Base-by-base conservation (phyloP, 805 yeast genomes). In the Blastobotrys robertii region DNA sequence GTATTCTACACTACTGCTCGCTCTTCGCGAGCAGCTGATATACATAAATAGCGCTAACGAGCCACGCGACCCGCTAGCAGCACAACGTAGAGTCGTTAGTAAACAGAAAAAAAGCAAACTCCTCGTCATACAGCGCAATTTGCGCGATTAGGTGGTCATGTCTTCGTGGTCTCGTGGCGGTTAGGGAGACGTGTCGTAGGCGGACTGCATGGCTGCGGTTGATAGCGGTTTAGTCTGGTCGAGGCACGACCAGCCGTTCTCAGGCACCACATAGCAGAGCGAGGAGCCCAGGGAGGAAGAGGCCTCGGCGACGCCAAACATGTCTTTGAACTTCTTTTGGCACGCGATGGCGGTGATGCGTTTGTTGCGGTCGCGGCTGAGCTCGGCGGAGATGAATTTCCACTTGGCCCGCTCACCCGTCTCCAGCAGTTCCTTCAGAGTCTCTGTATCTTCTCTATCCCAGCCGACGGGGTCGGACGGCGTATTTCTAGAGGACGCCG, bases 361-460 rank as follows among this genome's bases (percentile, higher is more conserved):
- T 52, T 64, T 74, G 42, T 55, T 56, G 33, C 55, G 56, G 8
- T 48, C 48, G 12, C 46, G 37, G 11, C 61, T 50, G 19, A 64
- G 39, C 35, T 48, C 52, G 15, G 59, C 69, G 40, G 81, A 72
- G 50, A 77, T 68, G 52, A 67, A 76, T 53, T 72, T 72, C 82
- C 82, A 76, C 52, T 76, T 76, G 50, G 72, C 70, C 44, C 73
- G 66, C 49, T 76, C 82, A 3, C 76, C 81, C 3, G 68, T 62
- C 15, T 65, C 67, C 41, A 77, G 62, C 37, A 76, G 55, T 37
- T 69, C 71, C 44, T 66, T 63, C 44, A 76, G 64, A 14, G 72
- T 66, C 37, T 65, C 69, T 9, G 68, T 53, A 46, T 74, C 80
- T 30, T 69, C 72, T 6, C 58, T 52, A 1, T 66, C 55, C 64